Conservation (phyloP, 257 asterid genomes). For the Plantago elongata region DNA sequence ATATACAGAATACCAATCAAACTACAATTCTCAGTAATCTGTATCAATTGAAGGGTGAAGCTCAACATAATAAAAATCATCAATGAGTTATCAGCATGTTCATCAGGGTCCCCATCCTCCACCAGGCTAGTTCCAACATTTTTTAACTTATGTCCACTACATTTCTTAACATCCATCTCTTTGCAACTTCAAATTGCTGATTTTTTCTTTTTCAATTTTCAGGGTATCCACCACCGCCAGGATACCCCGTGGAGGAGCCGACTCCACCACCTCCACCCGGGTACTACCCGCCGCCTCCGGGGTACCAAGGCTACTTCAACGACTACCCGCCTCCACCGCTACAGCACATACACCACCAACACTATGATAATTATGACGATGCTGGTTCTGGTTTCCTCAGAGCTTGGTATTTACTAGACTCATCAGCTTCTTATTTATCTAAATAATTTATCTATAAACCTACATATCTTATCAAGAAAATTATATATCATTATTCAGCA, state of each 20-base stretch:
- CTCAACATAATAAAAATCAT: too few species aligned
- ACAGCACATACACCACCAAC: constrained; percentile 27
- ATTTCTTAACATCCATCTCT: too few species aligned
- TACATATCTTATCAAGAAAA: too few species aligned
- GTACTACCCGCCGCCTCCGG: constrained; percentile 27
- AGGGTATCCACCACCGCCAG: constrained; percentile 33
- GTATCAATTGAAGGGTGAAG: too few species aligned
- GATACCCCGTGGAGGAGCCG: background rate
- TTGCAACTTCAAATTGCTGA: too few species aligned
- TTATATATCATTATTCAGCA: too few species aligned
- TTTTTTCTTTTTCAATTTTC: background rate
- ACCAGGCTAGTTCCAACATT: constrained; percentile 22
- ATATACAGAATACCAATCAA: too few species aligned
- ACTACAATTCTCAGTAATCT: too few species aligned
- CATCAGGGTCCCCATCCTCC: constrained; percentile 36
- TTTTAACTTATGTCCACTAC: background rate
- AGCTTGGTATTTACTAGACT: constrained; percentile 26
- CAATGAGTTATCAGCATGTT: constrained; percentile 34
- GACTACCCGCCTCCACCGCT: constrained; percentile 34
- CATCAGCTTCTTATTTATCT: too few species aligned
- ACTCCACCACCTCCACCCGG: constrained; percentile 19
- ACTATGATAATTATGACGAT: constrained; percentile 9
- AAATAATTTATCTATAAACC: too few species aligned
- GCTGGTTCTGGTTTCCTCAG: constrained; percentile 21
- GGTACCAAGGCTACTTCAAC: constrained; percentile 40